A percentile compares a stretch with the other conserved stretches of the same genome.
phyloP scores from a whole-genome alignment of 352 stramenopile species.

The Phytopythium boreale region DNA sequence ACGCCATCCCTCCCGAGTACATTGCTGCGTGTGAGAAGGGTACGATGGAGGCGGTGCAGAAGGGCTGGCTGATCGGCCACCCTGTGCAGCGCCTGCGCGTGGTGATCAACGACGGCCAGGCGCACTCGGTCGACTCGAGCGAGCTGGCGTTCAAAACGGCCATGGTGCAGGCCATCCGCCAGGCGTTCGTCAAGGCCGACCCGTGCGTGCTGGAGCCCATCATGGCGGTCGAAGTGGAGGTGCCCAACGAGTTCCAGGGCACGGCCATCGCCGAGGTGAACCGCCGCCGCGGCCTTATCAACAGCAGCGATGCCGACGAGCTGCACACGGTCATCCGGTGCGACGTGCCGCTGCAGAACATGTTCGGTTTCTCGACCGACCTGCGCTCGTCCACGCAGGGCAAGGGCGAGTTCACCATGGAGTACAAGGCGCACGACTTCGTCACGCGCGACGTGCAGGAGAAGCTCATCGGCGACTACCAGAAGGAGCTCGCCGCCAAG shows the following conservation, averaged over 20 bases:
- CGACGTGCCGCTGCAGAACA: constrained; percentile 96
- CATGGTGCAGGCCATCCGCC: constrained; percentile 93
- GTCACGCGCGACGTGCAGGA: constrained; percentile 93
- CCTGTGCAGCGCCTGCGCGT: constrained; percentile 90
- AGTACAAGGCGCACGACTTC: constrained; percentile 97
- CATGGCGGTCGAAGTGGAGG: constrained; percentile 94
- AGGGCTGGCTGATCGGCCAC: constrained; percentile 95
- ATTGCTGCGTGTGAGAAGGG: constrained; percentile 98
- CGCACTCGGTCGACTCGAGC: constrained; percentile 97
- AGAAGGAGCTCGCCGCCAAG: constrained; percentile 81
- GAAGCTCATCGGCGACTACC: constrained; percentile 94
- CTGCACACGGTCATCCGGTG: constrained; percentile 90
- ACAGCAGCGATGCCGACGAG: constrained; percentile 95
- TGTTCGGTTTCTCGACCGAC: constrained; percentile 99
- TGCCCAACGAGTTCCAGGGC: constrained; percentile 96
- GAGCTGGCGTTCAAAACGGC: constrained; percentile 98
- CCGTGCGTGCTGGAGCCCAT: constrained; percentile 95
- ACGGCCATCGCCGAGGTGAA: constrained; percentile 94
- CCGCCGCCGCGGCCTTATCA: constrained; percentile 93
- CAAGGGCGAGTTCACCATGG: constrained; percentile 99
- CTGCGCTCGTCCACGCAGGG: constrained; percentile 94
- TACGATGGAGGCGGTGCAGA: constrained; percentile 92
- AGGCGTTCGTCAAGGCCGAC: constrained; percentile 92
- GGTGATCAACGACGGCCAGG: constrained; percentile 89
- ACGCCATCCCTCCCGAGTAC: constrained; percentile 98